Percentiles rank a stretch among this genome's conserved stretches.
These are phyloP conservation scores for Capronia americana DNA, from an alignment of 2,329 filamentous ascomycete species.

Conservation along the genomic window DNA sequence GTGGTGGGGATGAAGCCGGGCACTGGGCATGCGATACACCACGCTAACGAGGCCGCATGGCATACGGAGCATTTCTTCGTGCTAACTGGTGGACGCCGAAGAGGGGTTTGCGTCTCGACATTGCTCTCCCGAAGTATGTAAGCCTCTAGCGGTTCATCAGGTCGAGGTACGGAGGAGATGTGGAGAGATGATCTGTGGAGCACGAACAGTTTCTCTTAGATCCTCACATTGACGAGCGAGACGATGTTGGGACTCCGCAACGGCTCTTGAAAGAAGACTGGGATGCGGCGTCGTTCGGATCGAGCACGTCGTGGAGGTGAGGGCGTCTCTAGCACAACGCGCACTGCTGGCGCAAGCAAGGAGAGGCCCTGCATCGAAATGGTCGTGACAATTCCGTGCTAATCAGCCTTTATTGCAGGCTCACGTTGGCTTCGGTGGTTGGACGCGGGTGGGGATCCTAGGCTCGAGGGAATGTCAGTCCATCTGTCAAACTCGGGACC, in stretches of 20 bases:
- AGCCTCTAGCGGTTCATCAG: conserved; percentile 14
- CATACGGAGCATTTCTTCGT: conserved; percentile 10
- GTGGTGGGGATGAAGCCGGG: conserved; percentile 31
- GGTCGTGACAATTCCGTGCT: neutral
- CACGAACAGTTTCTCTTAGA: neutral
- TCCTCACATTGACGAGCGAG: neutral
- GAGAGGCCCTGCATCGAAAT: conserved; percentile 1
- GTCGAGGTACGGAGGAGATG: conserved; percentile 22
- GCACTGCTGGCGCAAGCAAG: neutral
- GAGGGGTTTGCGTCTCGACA: conserved; percentile 20
- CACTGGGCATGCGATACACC: conserved; percentile 18
- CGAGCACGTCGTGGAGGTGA: neutral
- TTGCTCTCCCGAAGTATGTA: conserved; percentile 20
- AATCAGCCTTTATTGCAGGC: neutral
- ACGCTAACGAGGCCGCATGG: conserved; percentile 34
- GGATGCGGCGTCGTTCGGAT: neutral
- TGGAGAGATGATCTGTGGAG: conserved; percentile 31
- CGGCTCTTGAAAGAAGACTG: neutral
- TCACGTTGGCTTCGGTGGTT: neutral
- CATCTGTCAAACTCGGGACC: conserved; percentile 12
- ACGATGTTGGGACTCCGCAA: neutral
- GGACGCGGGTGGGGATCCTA: conserved; percentile 4
- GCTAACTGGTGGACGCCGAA: conserved; percentile 16
- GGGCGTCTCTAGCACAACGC: neutral
- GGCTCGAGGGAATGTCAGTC: neutral